Percentiles rank a stretch among this genome's conserved stretches.
These are phyloP conservation scores for Brassica napus DNA, from an alignment of 345 rosid genomes.

Conservation along the genomic window DNA sequence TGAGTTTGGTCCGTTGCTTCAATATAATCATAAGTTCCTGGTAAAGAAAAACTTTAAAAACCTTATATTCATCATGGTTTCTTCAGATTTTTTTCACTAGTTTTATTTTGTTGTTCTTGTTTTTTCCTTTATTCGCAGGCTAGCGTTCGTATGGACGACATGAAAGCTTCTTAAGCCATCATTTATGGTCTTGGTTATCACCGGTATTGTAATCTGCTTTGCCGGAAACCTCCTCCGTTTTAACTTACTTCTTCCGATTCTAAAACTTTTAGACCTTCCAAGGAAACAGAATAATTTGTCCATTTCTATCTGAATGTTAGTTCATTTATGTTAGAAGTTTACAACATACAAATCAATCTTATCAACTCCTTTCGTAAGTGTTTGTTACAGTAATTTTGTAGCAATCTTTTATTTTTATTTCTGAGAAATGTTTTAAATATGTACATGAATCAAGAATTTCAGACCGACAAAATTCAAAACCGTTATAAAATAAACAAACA, in stretches of 20 bases:
- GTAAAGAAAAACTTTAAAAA: constrained; percentile 44
- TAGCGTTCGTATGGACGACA: constrained; percentile 76
- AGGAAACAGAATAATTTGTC: constrained; percentile 29
- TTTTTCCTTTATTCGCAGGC: constrained; percentile 49
- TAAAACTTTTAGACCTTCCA: constrained; percentile 15
- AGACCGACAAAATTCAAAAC: too few relatives aligned
- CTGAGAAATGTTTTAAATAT: background rate
- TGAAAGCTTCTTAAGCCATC: constrained; percentile 69
- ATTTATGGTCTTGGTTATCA: background rate
- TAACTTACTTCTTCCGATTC: constrained; percentile 1
- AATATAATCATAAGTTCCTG: constrained; percentile 91
- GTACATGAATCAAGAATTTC: background rate
- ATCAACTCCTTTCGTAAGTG: constrained; percentile 1
- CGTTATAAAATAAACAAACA: too few relatives aligned
- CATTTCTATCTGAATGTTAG: constrained; percentile 19
- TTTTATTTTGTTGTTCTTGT: constrained; percentile 9
- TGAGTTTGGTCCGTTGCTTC: constrained; percentile 72
- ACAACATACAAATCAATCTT: constrained; percentile 5
- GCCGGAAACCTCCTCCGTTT: constrained; percentile 8
- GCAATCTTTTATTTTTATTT: background rate
- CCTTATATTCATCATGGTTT: background rate
- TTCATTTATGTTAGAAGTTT: constrained; percentile 20
- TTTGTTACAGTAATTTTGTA: constrained; percentile 5
- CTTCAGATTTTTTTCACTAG: constrained; percentile 10
- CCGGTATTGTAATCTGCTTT: constrained; percentile 6